Base-by-base conservation (phyloP, 164 flowering plant species). In the Santalum album region DNA sequence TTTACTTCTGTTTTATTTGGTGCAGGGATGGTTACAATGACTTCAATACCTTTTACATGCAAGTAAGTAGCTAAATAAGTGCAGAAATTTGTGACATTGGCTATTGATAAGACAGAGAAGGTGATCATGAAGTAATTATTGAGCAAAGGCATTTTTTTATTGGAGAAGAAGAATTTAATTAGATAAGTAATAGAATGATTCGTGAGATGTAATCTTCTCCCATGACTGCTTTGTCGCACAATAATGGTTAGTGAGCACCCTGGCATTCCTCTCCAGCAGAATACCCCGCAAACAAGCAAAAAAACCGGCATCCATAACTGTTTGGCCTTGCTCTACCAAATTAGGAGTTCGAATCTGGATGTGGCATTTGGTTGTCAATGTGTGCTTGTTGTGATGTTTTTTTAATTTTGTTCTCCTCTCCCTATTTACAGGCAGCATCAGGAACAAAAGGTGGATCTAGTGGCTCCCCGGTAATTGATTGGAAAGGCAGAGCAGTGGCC, bases 361-460 rank as follows among this genome's bases (percentile, higher is more conserved):
- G 19, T 43, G 34, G 34, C 34, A 29, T 4, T 29, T 29, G 34
- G 34, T 43, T 43, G 47, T 43, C 21, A 14, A 19, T 43, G 47
- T 16, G 21, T 43, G n/a, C 12, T 43, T 12, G 12, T 4, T 3
- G 3, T 43, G 47, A 43, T 43, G 7, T 4, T 43, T 4, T 12
- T 20, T 46, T 46, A 22, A 3, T 46, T 18, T 53, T 40, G 9
- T 39, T 39, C 11, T 27, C 63, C 48, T 21, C n/a, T 44, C 29
- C 40, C 32, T 48, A 15, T 2, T 59, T 48, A 44, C 70, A 91
- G 98, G 98, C 98, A 43, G 98, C 98, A 54, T 91, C 98, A 58
- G 98, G 98, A 45, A 91, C 98, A 29, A 91, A 91, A 71, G 98
- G 96, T 50, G 98, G 98, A 40, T 91, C 98, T 53, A 91, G 98